Percentiles rank a stretch among this genome's conserved stretches.
These are phyloP conservation scores for Kodamaea sp. DNA, from an alignment of 1,139 yeast genomes.

Conservation along the genomic window DNA sequence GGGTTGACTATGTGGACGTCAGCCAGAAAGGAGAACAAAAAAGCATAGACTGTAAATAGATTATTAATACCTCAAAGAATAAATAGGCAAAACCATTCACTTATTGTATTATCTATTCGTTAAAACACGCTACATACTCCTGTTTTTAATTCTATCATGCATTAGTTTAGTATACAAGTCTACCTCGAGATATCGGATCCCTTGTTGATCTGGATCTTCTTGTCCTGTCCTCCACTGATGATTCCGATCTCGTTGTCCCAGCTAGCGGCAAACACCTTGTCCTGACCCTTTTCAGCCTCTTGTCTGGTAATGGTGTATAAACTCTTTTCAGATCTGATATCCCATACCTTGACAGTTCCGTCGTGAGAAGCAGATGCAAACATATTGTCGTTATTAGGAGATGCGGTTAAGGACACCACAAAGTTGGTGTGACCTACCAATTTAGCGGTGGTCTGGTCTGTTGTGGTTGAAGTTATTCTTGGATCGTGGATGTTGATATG, in stretches of 20 bases:
- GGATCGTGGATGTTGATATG: constrained; percentile 95
- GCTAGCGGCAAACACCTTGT: constrained; percentile 81
- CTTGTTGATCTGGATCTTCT: constrained; percentile 83
- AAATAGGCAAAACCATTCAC: too few relatives aligned
- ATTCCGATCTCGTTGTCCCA: constrained; percentile 85
- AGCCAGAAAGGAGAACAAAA: constrained; percentile 25
- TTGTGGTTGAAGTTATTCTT: constrained; percentile 45
- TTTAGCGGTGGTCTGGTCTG: constrained; percentile 56
- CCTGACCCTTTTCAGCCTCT: constrained; percentile 37
- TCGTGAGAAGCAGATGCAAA: constrained; percentile 91
- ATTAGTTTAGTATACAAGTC: background rate
- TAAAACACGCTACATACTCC: background rate
- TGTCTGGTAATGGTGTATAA: constrained; percentile 83
- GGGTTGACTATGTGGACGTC: constrained; percentile 57
- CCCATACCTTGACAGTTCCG: constrained; percentile 96
- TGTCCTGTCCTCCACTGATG: constrained; percentile 92
- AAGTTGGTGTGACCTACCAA: constrained; percentile 89
- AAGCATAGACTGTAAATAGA: too few relatives aligned
- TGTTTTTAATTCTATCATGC: background rate
- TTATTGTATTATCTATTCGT: too few relatives aligned
- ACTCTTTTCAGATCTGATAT: constrained; percentile 83
- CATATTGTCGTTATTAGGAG: constrained; percentile 77
- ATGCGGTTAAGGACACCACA: constrained; percentile 74
- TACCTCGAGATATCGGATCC: constrained; percentile 33
- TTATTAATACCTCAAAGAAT: too few relatives aligned